Evolutionary conservation across 2,329 filamentous ascomycete genomes (phyloP), one percentile per base, ranked within the genome.

Genomic region (Anthostomella pinea): DNA sequence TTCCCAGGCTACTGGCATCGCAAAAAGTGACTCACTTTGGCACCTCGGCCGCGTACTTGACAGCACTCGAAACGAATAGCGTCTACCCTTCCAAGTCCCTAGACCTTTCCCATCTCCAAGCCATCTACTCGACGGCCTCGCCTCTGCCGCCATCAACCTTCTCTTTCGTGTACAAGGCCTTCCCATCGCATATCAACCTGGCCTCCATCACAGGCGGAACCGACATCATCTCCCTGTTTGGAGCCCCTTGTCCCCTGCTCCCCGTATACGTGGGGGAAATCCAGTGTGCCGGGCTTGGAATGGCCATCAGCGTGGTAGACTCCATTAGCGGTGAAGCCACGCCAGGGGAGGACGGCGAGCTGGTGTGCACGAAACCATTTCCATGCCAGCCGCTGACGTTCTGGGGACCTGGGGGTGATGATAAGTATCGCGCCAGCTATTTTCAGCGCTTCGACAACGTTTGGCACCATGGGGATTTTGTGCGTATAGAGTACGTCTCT

Each of bases 381-480:
- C 88, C 91, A 1, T 93, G 86, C 55, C 87, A 96, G 59, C 93
- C 93, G 0, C 79, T 95, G 19, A 84, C 82, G 43, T 98, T 97
- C 67, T 97, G 87, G 73, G 88, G 87, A 2, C 55, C 72, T 4
- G 72, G 72, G 1, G 87, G 87, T 21, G 75, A 81, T 24, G 72
- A 69, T n/a, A 89, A 89, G 61, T 97, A 97, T 65, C 72, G 73
- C 30, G 76, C 78, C 19, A 87, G 83, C 38, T 98, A 98, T 64
- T 98, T 98, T 54, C 86, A 93, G 44, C 78, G 81, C 6, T 97
- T 95, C 58, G 67, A 73, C 1, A 67, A 74, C 2, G 73, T 87
- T 10, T 97, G 93, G 93, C 89, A 95, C 57, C 91, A 98, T 56
- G 91, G 91, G 19, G 93, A 98, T 63, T 97, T 96, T 57, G 79